Evolutionary conservation across 1,284 basidiomycete genomes (phyloP).

Genomic region (Psilocybe mexicana): DNA sequence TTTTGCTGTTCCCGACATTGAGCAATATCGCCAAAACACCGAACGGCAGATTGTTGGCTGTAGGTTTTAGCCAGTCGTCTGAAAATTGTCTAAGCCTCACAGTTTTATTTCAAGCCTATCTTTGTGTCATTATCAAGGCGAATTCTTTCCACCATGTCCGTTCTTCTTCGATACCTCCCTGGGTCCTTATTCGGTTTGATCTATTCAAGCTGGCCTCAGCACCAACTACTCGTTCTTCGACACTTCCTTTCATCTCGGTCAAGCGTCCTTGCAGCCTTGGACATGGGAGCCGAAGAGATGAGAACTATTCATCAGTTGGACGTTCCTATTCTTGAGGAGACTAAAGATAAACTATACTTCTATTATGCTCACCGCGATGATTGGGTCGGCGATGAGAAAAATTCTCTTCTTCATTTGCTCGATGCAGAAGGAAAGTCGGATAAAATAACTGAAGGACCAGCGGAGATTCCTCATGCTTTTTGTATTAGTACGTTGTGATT

Average conservation of each 20-base stretch:
- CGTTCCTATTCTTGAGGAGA: conserved; percentile 35
- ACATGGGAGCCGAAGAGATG: conserved; percentile 68
- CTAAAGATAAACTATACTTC: conserved; percentile 45
- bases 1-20: conserved; percentile 63
- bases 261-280: conserved; percentile 47
- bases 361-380: conserved; percentile 58
- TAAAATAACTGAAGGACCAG: conserved; percentile 43
- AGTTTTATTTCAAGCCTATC: conserved; percentile 38
- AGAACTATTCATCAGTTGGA: conserved; percentile 51
- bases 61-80: conserved; percentile 24
- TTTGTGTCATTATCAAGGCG: conserved; percentile 47
- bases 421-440: conserved; percentile 31
- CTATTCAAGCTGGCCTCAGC: conserved; percentile 45
- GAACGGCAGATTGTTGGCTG: conserved; percentile 50
- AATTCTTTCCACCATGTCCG: conserved; percentile 38
- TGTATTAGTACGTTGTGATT: conserved; percentile 52
- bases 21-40: conserved; percentile 55
- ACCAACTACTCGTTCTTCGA: conserved; percentile 48
- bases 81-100: background rate
- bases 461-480: conserved; percentile 60
- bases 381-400: conserved; percentile 58
- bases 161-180: conserved; percentile 28
- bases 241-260: conserved; percentile 47
- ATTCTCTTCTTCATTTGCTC: conserved; percentile 40
- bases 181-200: conserved; percentile 32